Percentiles rank a stretch among this genome's conserved stretches.
These are phyloP conservation scores for Cryphonectria naterciae DNA, from an alignment of 2,329 filamentous ascomycete species.

Conservation along the genomic window DNA sequence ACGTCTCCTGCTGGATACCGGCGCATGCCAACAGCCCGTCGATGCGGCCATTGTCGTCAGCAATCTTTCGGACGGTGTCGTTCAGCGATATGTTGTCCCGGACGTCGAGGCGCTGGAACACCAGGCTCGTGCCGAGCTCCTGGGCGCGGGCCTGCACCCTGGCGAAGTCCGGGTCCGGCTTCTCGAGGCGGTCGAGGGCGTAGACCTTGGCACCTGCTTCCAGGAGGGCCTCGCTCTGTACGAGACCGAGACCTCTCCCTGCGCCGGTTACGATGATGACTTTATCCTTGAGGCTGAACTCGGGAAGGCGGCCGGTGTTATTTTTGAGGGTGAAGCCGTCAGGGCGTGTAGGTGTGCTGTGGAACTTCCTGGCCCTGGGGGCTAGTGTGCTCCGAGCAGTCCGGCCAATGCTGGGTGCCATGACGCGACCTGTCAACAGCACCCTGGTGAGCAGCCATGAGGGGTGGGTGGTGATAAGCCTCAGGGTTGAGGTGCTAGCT, in stretches of 20 bases:
- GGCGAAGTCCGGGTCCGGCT: slow-evolving; percentile 63
- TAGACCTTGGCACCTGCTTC: slow-evolving; percentile 77
- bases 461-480: neutral
- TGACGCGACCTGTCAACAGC: neutral
- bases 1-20: slow-evolving; percentile 79
- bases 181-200: slow-evolving; percentile 64
- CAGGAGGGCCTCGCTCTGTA: slow-evolving; percentile 76
- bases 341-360: slow-evolving; percentile 7
- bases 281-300: slow-evolving; percentile 76
- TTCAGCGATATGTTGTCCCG: slow-evolving; percentile 72
- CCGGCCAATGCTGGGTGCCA: neutral
- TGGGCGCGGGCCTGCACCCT: slow-evolving; percentile 65
- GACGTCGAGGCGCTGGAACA: slow-evolving; percentile 82
- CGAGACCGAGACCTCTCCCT: slow-evolving; percentile 76
- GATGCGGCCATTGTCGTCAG: slow-evolving; percentile 69
- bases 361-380: slow-evolving; percentile 8
- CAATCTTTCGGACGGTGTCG: slow-evolving; percentile 69
- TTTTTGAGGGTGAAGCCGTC: slow-evolving; percentile 16
- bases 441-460: slow-evolving; percentile 10
- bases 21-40: slow-evolving; percentile 77
- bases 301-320: slow-evolving; percentile 54
- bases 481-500: slow-evolving; percentile 8
- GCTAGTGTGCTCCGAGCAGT: neutral
- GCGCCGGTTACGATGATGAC: slow-evolving; percentile 78
- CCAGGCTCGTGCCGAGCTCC: slow-evolving; percentile 68